phyloP scores from a whole-genome alignment of 2,329 filamentous ascomycete species.

The Fusarium musae region DNA sequence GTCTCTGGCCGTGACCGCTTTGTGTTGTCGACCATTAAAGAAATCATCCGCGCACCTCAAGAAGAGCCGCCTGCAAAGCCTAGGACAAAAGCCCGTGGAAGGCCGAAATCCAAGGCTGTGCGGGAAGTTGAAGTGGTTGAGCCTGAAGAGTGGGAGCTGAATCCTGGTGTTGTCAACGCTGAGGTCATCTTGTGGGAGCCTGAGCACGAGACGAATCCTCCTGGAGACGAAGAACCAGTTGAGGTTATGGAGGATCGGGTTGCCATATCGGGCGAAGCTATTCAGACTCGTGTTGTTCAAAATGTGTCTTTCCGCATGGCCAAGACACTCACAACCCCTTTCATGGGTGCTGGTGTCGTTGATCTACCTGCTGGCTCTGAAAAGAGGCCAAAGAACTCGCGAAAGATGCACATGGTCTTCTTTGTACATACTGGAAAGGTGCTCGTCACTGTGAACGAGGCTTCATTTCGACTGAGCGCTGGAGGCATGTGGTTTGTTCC shows the following conservation, averaged over 20 bases:
- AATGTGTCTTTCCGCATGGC: slow-evolving; percentile 85
- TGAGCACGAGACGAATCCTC: slow-evolving; percentile 64
- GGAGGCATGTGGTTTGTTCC: slow-evolving; percentile 96
- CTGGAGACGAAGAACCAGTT: slow-evolving; percentile 64
- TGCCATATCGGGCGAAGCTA: slow-evolving; percentile 65
- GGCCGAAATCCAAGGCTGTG: slow-evolving; percentile 47
- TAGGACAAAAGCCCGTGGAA: slow-evolving; percentile 45
- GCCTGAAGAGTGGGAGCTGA: slow-evolving; percentile 76
- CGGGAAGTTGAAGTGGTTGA: slow-evolving; percentile 64
- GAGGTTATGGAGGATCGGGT: slow-evolving; percentile 66
- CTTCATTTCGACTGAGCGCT: slow-evolving; percentile 82
- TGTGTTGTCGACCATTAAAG: slow-evolving; percentile 76
- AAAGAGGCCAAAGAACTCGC: slow-evolving; percentile 90
- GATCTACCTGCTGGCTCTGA: slow-evolving; percentile 85
- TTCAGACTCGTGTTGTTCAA: slow-evolving; percentile 68
- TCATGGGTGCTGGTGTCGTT: slow-evolving; percentile 90
- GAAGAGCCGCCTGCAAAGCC: slow-evolving; percentile 56
- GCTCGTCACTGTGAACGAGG: slow-evolving; percentile 79
- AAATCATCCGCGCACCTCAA: slow-evolving; percentile 77
- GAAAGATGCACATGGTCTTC: slow-evolving; percentile 97
- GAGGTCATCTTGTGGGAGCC: slow-evolving; percentile 73
- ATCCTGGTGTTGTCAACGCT: slow-evolving; percentile 72
- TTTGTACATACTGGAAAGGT: slow-evolving; percentile 89
- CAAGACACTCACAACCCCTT: slow-evolving; percentile 85
- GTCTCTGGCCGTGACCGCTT: slow-evolving; percentile 59